Base-by-base conservation (phyloP, 2,329 filamentous ascomycete genomes). In the Ceratocystis variospora region DNA sequence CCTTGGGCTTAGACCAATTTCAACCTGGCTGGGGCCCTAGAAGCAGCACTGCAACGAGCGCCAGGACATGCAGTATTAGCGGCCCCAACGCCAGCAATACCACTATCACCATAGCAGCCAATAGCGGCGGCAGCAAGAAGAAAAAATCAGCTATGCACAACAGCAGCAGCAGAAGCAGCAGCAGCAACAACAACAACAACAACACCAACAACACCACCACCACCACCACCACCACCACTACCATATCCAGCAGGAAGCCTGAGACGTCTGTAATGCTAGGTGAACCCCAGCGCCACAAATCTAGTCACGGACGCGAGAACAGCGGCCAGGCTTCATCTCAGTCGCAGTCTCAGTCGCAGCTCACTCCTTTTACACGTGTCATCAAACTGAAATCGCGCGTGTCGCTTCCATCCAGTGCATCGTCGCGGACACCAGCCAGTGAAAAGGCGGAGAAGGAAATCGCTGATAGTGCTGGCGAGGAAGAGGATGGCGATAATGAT, bases 381-480 rank as follows among this genome's bases (percentile, higher is more conserved):
- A 22, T 25, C 41, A 67, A 67, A 31, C 22, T 63, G 10, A 64
- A 64, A 15, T 64, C 63, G 15, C 63, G 63, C 15, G 61, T 33
- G 41, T 25, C 31, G 17, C 25, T 17, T 6, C n/a, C 25, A 12
- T 45, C 55, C 25, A 62, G 57, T 17, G 22, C 65, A 41, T 3
- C 6, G 41, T 15, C 48, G 5, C 22, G 10, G 37, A 41, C 37
- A 15, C 59, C 55, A 19, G 25, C 61, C 6, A 45, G 57, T 46
- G 44, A 61, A 33, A 61, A 48, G 22, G 25, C 25, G 19, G 5
- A 37, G 48, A 55, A 57, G 7, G 50, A 55, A 48, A 44, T 57
- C 17, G 28, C 46, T 50, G 33, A 64, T 12, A 57, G 63, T 6
- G 45, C 46, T 48, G 37, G 57, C 17, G 50, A 64, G 63, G 33